Conservation (phyloP, 2,329 filamentous ascomycete genomes). For the Colletotrichum agaves region DNA sequence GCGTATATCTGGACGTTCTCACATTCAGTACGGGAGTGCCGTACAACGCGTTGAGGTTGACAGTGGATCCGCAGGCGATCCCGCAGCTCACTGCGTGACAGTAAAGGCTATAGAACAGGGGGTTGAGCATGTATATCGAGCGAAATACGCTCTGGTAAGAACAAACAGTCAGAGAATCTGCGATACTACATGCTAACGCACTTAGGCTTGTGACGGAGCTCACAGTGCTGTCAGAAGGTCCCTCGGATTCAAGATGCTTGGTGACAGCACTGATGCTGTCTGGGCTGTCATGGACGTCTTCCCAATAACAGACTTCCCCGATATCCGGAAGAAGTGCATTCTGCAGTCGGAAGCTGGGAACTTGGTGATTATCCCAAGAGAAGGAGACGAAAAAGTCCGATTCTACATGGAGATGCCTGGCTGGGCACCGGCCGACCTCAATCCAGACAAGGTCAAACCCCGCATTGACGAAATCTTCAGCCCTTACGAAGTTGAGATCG, state of each 20-base stretch:
- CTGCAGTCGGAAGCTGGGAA: constrained; percentile 59
- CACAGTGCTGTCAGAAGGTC: constrained; percentile 62
- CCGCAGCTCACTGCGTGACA: constrained; percentile 53
- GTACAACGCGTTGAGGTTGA: constrained; percentile 62
- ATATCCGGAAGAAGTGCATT: constrained; percentile 67
- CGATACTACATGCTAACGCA: fast-evolving
- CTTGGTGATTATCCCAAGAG: constrained; percentile 79
- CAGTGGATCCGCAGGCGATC: constrained; percentile 47
- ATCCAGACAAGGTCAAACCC: constrained; percentile 62
- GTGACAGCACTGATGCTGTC: constrained; percentile 65
- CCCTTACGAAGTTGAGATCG: constrained; percentile 68
- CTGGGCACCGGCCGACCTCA: constrained; percentile 58
- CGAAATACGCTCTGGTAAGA: constrained; percentile 27
- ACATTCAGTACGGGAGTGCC: constrained; percentile 65
- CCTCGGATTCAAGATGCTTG: constrained; percentile 67
- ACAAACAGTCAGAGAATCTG: fast-evolving
- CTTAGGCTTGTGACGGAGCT: constrained; percentile 56
- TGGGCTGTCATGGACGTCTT: constrained; percentile 69
- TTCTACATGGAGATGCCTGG: constrained; percentile 74
- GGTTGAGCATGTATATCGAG: constrained; percentile 40
- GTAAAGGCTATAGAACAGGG: constrained; percentile 52
- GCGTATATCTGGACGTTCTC: constrained; percentile 48
- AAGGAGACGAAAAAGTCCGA: constrained; percentile 67
- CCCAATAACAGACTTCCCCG: constrained; percentile 67
- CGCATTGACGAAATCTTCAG: constrained; percentile 64